A percentile compares a stretch with the other conserved stretches of the same genome.
These are phyloP conservation scores for Musa beccarii DNA, from an alignment of 176 grass and related monocot species.

Conservation along the genomic window DNA sequence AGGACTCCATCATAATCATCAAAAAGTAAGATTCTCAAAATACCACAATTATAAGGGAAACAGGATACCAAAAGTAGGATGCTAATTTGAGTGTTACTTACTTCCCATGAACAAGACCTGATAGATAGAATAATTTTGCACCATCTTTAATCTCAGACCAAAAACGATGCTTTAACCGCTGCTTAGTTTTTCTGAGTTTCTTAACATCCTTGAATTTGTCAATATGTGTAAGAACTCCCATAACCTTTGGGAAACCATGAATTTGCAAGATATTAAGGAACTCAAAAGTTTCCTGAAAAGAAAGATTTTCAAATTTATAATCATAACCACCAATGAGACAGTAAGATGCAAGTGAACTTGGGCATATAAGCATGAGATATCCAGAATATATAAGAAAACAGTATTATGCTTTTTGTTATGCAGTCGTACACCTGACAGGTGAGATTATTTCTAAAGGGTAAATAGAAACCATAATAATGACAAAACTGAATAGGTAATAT, in stretches of 20 bases:
- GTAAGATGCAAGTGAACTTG: not conserved
- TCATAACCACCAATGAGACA: not conserved
- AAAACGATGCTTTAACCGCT: constrained; percentile 85
- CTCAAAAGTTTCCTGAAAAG: constrained; percentile 86
- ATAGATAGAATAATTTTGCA: constrained; percentile 93
- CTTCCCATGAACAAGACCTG: constrained; percentile 82
- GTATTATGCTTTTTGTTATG: not conserved
- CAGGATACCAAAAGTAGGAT: constrained; percentile 7
- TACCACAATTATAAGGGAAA: not conserved
- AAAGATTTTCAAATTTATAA: constrained; percentile 3
- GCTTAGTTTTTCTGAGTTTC: constrained; percentile 91
- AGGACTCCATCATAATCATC: too few relatives aligned
- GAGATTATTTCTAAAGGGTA: too few relatives aligned
- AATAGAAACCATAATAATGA: too few relatives aligned
- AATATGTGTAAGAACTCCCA: constrained; percentile 93
- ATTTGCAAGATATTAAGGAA: constrained; percentile 98
- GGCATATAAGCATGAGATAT: not conserved
- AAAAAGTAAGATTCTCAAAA: not conserved
- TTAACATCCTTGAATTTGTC: constrained; percentile 96
- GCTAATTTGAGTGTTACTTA: constrained; percentile 38
- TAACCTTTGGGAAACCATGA: constrained; percentile 94
- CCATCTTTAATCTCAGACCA: constrained; percentile 92
- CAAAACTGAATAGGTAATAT: too few relatives aligned
- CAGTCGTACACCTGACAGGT: not conserved
- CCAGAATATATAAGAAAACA: not conserved